These are phyloP conservation scores for Pseudogymnoascus sp. DNA, from an alignment of 2,329 filamentous ascomycete species.

Conservation along the genomic window DNA sequence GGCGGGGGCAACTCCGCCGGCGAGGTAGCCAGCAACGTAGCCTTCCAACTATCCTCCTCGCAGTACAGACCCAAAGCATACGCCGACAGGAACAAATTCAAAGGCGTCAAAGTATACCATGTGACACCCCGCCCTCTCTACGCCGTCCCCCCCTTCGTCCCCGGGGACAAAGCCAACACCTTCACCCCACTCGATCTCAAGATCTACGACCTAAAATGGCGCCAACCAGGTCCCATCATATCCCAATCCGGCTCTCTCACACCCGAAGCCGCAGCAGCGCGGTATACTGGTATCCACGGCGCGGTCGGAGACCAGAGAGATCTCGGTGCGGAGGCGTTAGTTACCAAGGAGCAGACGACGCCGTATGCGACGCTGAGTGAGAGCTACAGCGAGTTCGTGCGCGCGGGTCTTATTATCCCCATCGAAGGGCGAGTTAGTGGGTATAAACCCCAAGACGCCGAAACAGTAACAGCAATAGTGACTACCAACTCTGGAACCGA, in stretches of 20 bases:
- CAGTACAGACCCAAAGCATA: constrained; percentile 17
- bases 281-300: constrained; percentile 43
- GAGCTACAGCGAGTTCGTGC: constrained; percentile 16
- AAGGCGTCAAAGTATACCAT: not conserved
- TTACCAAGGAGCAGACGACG: constrained; percentile 10
- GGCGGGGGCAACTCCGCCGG: constrained; percentile 13
- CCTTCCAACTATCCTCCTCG: constrained; percentile 32
- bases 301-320: constrained; percentile 33
- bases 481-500: constrained; percentile 27
- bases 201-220: constrained; percentile 60
- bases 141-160: not conserved
- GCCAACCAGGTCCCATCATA: constrained; percentile 47
- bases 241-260: constrained; percentile 59
- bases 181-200: constrained; percentile 67
- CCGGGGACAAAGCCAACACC: constrained; percentile 19
- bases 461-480: not conserved
- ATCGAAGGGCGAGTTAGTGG: constrained; percentile 12
- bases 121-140: not conserved
- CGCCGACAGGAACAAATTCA: not conserved
- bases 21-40: constrained; percentile 10
- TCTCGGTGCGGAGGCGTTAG: constrained; percentile 6
- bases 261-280: constrained; percentile 44
- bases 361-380: constrained; percentile 20
- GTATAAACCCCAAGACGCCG: not conserved
- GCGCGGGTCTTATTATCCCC: constrained; percentile 18